phyloP scores from a whole-genome alignment of 805 yeast genomes.

The Grigorovia yakushimaensis region DNA sequence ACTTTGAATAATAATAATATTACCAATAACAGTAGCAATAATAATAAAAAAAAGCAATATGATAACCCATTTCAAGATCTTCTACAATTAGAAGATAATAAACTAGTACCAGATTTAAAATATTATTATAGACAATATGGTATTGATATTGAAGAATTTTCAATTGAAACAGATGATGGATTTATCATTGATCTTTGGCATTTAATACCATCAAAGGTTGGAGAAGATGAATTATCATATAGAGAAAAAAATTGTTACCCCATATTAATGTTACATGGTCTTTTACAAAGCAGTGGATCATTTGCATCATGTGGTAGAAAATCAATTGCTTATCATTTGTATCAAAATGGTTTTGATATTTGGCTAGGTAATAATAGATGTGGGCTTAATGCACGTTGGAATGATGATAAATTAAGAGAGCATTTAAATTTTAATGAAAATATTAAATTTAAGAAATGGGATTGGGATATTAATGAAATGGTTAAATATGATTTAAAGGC shows the following conservation, averaged over 20 bases:
- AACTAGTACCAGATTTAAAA: constrained; percentile 43
- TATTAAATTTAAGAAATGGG: constrained; percentile 52
- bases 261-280: constrained; percentile 71
- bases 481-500: constrained; percentile 70
- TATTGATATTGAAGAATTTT: constrained; percentile 47
- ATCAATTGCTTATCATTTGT: constrained; percentile 55
- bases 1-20: background rate
- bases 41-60: background rate
- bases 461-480: constrained; percentile 86
- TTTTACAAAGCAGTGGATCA: constrained; percentile 79
- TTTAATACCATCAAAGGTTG: constrained; percentile 7
- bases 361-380: constrained; percentile 91
- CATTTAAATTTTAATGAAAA: constrained; percentile 6
- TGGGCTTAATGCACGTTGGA: constrained; percentile 69
- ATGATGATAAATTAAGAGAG: constrained; percentile 20
- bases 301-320: constrained; percentile 74
- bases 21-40: background rate
- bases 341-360: constrained; percentile 60
- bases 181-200: constrained; percentile 59
- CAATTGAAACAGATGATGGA: constrained; percentile 70
- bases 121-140: constrained; percentile 61
- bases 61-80: constrained; percentile 24
- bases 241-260: constrained; percentile 39
- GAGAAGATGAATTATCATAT: constrained; percentile 3
- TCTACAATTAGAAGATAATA: constrained; percentile 19